Evolutionary conservation across 192 early-diverging fungal genomes (phyloP).

Genomic region (Coemansia erecta): DNA sequence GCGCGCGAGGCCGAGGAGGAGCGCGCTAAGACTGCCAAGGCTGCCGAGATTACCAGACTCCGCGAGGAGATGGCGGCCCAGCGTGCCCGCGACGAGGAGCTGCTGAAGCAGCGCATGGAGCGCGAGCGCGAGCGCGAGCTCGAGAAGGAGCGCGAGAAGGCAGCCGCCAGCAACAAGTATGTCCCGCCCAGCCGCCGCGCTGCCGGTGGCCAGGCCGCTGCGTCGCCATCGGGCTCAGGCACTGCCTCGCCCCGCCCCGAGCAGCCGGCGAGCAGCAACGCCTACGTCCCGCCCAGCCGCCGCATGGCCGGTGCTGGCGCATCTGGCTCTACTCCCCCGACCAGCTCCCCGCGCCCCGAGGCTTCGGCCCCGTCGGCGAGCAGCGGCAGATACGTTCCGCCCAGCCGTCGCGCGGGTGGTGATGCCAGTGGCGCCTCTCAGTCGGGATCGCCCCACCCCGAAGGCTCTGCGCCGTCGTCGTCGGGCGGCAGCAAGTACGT

Average conservation of each 20-base stretch:
- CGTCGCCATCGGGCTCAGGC: constrained; percentile 7
- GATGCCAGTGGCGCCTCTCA: not conserved
- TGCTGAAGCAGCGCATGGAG: constrained; percentile 52
- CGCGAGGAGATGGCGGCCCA: constrained; percentile 49
- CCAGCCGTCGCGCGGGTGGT: constrained; percentile 19
- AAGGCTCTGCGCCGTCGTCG: not conserved
- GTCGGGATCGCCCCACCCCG: not conserved
- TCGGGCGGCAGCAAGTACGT: constrained; percentile 21
- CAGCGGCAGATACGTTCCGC: constrained; percentile 24
- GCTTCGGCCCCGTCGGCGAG: constrained; percentile 11
- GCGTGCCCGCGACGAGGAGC: constrained; percentile 46
- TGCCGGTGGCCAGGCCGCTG: constrained; percentile 1
- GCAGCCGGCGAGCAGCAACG: constrained; percentile 7
- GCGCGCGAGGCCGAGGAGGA: constrained; percentile 36
- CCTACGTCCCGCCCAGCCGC: constrained; percentile 46
- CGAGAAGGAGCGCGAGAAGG: constrained; percentile 24
- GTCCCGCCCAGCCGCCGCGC: constrained; percentile 40
- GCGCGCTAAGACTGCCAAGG: constrained; percentile 37
- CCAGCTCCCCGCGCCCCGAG: not conserved
- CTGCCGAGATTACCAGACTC: constrained; percentile 34
- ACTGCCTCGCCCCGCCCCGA: constrained; percentile 6
- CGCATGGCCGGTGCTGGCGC: constrained; percentile 13
- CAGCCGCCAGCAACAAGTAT: constrained; percentile 24
- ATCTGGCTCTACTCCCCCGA: not conserved
- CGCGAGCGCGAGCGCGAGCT: constrained; percentile 23